These are phyloP conservation scores for Barbarea vulgaris DNA, from an alignment of 345 rosid genomes.

Conservation along the genomic window DNA sequence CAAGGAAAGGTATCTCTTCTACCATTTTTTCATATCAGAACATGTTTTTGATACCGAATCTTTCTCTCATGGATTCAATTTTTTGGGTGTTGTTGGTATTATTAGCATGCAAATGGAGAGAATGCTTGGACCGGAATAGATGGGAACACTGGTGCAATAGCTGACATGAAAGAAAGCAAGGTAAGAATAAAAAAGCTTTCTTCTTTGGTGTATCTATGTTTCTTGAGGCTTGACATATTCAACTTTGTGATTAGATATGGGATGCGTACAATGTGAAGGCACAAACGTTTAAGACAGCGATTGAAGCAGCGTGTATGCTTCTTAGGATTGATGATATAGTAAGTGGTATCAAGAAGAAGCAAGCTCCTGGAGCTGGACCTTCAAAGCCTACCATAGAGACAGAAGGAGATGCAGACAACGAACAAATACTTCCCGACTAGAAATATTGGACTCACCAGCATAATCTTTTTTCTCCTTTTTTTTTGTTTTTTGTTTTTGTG, in stretches of 20 bases:
- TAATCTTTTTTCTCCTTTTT: background rate
- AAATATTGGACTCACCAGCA: background rate
- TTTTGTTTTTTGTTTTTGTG: background rate
- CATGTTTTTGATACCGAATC: background rate
- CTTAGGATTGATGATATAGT: slow-evolving; percentile 93
- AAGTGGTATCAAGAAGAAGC: slow-evolving; percentile 95
- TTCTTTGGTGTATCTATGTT: background rate
- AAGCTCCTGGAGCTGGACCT: slow-evolving; percentile 74
- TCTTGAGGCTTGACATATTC: background rate
- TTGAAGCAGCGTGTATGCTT: slow-evolving; percentile 95
- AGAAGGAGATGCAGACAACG: slow-evolving; percentile 88
- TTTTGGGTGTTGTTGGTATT: background rate
- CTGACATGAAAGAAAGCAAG: slow-evolving; percentile 91
- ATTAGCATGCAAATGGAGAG: slow-evolving; percentile 94
- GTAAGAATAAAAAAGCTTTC: slow-evolving; percentile 36
- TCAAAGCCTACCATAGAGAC: slow-evolving; percentile 83
- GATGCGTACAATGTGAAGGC: slow-evolving; percentile 95
- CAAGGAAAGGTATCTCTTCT: slow-evolving; percentile 74
- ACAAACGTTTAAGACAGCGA: slow-evolving; percentile 93
- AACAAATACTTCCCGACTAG: slow-evolving; percentile 90
- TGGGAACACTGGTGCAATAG: slow-evolving; percentile 85
- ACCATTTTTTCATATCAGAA: background rate
- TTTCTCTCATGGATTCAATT: background rate
- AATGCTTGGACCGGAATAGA: slow-evolving; percentile 97
- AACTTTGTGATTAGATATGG: slow-evolving; percentile 68